Evolutionary conservation across 163 green algal genomes (phyloP).

Genomic region (Chloromonas sp.): DNA sequence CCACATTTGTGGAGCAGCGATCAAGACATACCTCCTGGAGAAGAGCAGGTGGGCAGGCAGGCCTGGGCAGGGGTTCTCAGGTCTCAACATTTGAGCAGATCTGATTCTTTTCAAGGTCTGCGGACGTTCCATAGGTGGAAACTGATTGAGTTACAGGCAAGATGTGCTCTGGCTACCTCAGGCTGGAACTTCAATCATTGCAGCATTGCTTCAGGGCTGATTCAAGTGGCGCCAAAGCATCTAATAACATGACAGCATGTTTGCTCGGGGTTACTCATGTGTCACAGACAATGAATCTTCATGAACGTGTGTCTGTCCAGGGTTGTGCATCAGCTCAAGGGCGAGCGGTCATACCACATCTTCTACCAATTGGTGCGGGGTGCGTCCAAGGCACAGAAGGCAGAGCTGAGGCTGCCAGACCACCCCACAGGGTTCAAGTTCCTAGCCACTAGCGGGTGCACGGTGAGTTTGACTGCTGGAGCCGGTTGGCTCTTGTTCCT

Average conservation of each 20-base stretch:
- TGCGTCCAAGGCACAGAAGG: conserved; percentile 16
- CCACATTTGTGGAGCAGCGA: conserved; percentile 77
- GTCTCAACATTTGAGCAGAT: not conserved
- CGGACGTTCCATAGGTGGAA: no score
- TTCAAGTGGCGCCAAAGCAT: no score
- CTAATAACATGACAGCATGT: no score
- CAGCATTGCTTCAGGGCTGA: no score
- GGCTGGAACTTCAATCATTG: no score
- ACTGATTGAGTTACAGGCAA: no score
- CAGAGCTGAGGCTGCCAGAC: conserved; percentile 36
- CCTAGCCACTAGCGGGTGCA: conserved; percentile 51
- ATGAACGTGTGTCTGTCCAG: conserved; percentile 14
- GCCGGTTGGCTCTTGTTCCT: not conserved
- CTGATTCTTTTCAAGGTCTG: no score
- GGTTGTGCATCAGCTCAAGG: conserved; percentile 61
- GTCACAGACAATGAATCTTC: no score
- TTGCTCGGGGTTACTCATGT: no score
- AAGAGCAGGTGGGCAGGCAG: conserved; percentile 50
- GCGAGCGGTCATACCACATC: conserved; percentile 89
- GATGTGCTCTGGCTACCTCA: no score
- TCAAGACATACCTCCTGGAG: conserved; percentile 94
- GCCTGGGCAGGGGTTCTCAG: conserved; percentile 13
- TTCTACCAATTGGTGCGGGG: conserved; percentile 90
- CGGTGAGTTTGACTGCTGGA: conserved; percentile 15
- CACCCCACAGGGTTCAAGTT: conserved; percentile 61